phyloP scores from a whole-genome alignment of 371 early-diverging fungal genomes.

The Zychaea mexicana region DNA sequence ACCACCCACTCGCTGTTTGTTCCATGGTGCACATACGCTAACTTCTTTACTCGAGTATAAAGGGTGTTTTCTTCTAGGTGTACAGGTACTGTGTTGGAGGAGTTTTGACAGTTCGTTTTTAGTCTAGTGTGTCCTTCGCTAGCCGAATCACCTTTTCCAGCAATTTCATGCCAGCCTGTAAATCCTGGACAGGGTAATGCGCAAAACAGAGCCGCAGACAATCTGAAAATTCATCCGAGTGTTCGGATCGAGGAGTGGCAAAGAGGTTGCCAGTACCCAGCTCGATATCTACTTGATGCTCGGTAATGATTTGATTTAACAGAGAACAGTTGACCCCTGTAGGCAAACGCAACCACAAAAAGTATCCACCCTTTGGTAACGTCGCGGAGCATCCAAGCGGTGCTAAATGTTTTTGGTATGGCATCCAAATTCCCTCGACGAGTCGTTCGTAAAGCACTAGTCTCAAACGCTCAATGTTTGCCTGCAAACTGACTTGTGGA shows the following conservation, averaged over 20 bases:
- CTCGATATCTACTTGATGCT: conserved; percentile 18
- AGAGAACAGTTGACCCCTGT: conserved; percentile 11
- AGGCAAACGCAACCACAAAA: conserved; percentile 47
- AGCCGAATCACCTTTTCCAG: not conserved
- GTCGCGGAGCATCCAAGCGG: conserved; percentile 35
- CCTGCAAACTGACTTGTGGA: conserved; percentile 14
- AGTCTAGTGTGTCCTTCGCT: not conserved
- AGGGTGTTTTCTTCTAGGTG: too few species aligned
- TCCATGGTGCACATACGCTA: too few species aligned
- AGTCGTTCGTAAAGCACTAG: conserved; percentile 21
- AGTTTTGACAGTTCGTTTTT: not conserved
- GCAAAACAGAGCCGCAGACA: conserved; percentile 26
- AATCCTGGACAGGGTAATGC: conserved; percentile 5
- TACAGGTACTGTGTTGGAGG: too few species aligned
- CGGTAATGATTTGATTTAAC: conserved; percentile 18
- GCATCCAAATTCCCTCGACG: conserved; percentile 22
- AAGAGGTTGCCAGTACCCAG: conserved; percentile 34
- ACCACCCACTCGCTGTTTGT: too few species aligned
- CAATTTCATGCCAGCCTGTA: not conserved
- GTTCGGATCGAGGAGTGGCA: conserved; percentile 9
- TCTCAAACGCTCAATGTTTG: conserved; percentile 25
- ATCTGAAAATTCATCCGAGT: not conserved
- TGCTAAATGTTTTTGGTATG: conserved; percentile 22
- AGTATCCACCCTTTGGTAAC: conserved; percentile 43
- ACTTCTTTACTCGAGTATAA: too few species aligned